Evolutionary conservation across 257 asterid genomes (phyloP), one percentile per base, ranked within the genome.

Genomic region (Knoxia roxburghii): DNA sequence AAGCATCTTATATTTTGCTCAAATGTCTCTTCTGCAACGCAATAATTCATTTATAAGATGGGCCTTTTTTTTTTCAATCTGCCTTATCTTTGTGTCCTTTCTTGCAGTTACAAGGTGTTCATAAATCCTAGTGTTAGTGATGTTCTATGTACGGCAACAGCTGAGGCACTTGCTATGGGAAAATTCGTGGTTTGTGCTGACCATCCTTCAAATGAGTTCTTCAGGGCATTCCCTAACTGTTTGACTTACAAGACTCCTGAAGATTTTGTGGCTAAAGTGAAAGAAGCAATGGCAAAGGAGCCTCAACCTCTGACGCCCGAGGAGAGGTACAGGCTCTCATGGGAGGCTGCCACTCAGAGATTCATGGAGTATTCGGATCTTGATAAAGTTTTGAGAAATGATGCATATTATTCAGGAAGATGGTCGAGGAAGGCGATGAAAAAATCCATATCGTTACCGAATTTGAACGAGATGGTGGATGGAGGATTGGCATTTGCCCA

Each of bases 81-180:
- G 46, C 78, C 65, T 71, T 41, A 17, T 62, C 17, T 26, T 24
- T 33, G 30, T 48, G 35, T 20, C 64, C 27, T 78, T 30, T 50
- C 67, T 30, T 78, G 86, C 96, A 94, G 99, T 70, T 94, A 94
- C 85, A 94, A 94, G 80, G 83, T 94, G 68, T 94, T 94, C 73
- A 84, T 94, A 71, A 94, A 94, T 66, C 99, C 99, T 41, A 94
- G 99, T 62, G 80, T 90, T n/a, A 94, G 99, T 54, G 98, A 90
- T 50, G 99, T 94, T 61, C 96, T 94, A 46, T 94, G 99, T 77
- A 94, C 99, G 1, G 99, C 99, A 54, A 94, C 99, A 48, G 99
- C 99, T 0, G 99, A 94, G 85, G 99, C 99, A 65, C 97, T 94
- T 20, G 98, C 99, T 10, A 94, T 94, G 99, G 99, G 99, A 11